Conservation (phyloP, 805 yeast species). For the Yarrowia divulgata region DNA sequence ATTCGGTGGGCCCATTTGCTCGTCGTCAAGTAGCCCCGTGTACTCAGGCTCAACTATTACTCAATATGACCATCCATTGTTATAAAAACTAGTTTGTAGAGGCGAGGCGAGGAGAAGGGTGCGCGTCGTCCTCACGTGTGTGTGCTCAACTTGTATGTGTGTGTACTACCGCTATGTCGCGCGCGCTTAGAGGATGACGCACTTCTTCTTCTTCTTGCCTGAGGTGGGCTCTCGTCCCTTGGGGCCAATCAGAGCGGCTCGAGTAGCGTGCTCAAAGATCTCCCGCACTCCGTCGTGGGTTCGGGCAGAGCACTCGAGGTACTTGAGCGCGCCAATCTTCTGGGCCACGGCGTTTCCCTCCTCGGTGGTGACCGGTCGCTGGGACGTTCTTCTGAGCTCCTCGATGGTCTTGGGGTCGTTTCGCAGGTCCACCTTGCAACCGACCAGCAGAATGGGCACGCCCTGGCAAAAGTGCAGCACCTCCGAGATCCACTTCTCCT, state of each 20-base stretch:
- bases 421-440: conserved; percentile 89
- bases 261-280: conserved; percentile 90
- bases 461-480: conserved; percentile 93
- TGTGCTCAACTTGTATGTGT: too few relatives aligned
- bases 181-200: conserved; percentile 28
- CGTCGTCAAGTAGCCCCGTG: too few relatives aligned
- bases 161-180: background rate
- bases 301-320: conserved; percentile 92
- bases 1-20: too few relatives aligned
- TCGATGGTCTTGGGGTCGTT: conserved; percentile 80
- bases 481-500: conserved; percentile 95
- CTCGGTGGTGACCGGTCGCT: conserved; percentile 78
- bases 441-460: conserved; percentile 89
- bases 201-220: conserved; percentile 36
- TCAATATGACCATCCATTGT: conserved; percentile 14
- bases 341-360: conserved; percentile 90
- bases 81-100: conserved; percentile 10
- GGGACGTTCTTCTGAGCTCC: conserved; percentile 73
- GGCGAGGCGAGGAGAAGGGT: background rate
- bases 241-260: conserved; percentile 73
- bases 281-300: conserved; percentile 91
- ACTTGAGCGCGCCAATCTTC: conserved; percentile 84
- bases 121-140: too few relatives aligned
- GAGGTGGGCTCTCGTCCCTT: conserved; percentile 26
- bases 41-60: background rate